Base-by-base conservation (phyloP, 345 rosid species). In the Dovyalis caffra region DNA sequence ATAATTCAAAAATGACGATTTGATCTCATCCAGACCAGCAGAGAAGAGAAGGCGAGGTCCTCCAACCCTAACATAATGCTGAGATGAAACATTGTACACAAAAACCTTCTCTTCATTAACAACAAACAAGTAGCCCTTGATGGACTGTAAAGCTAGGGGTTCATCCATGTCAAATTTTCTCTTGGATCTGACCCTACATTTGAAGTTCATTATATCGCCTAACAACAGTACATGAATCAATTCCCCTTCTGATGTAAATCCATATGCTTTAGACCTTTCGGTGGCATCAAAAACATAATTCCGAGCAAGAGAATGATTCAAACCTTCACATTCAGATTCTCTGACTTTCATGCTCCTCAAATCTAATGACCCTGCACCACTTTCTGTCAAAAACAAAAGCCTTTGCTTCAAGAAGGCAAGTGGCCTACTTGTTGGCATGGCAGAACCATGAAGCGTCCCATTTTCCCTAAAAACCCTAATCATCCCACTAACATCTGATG, bases 331-430 rank as follows among this genome's bases (percentile, higher is more conserved):
- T 34, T 90, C 91, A 0, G 97, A 85, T 80, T 93, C 97, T 80
- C 89, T 86, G 29, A 95, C 72, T 77, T 85, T 93, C 98, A 93
- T 95, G 85, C 77, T 91, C 83, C 95, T 89, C 79, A 93, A 88
- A 56, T 93, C 97, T 77, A 95, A 67, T 14, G 98, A 95, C 34
- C 99, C 97, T n/a, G 98, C 97, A 74, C 99, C 98, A 18, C 79
- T 86, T 76, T 93, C 93, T 0, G 97, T 93, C 78, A 95, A 87
- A 83, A 95, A 95, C 88, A 95, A 82, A 74, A 91, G 87, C 83
- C 97, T 93, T 76, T 93, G 99, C 85, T 91, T 93, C 85, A 91
- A 82, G 84, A 95, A 93, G 8, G 85, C 93, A 6, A 95, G 87
- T 16, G 97, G 97, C 83, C 83, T 87, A 68, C 95, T 88, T 0